Evolutionary conservation across 1,139 yeast species (phyloP), one percentile per base, ranked within the genome.

Genomic region (Yamadazyma trypodendri): DNA sequence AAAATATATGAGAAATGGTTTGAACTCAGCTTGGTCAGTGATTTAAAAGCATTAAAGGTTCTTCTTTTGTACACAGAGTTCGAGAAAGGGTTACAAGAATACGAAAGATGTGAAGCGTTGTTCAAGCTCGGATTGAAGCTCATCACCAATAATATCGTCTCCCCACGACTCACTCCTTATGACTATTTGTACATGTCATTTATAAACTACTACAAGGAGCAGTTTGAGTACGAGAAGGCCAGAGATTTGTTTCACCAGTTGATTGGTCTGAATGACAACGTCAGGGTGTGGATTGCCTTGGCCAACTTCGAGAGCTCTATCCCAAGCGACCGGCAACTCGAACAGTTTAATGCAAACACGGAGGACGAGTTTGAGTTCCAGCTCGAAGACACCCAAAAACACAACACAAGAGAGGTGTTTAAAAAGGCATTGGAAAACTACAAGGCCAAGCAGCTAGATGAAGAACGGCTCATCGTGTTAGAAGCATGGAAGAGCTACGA

Each of bases 401-500:
- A 55, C 0, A 69, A 72, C 4, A 74, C 86, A 0, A 65, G 96
- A 32, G 50, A 49, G 0, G 61, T 83, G 1, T 87, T 84, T 56
- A 67, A 74, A 38, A 60, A 72, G 25, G 94, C 86, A 0, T 61
- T 80, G 38, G 50, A 48, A 3, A 56, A 61, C 37, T 77, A 72
- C 54, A 75, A 73, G 48, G 52, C 55, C 3, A 41, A 49, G 2
- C 53, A 55, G 12, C 53, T 55, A 13, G 63, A 63, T 14, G 72
- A 72, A 25, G 72, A 72, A 24, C 69, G 94, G 33, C 64, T 75
- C 2, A 57, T 68, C 1, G 56, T 89, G 5, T 63, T 82, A 22
- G 82, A 84, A 41, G 80, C 89, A 0, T 79, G 84, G 73, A 65
- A 66, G 34, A 71, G 72, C 38, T 89, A 84, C 58, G 96, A 89